phyloP scores from a whole-genome alignment of 495 filamentous ascomycete genomes.

The Penicillium manginii region DNA sequence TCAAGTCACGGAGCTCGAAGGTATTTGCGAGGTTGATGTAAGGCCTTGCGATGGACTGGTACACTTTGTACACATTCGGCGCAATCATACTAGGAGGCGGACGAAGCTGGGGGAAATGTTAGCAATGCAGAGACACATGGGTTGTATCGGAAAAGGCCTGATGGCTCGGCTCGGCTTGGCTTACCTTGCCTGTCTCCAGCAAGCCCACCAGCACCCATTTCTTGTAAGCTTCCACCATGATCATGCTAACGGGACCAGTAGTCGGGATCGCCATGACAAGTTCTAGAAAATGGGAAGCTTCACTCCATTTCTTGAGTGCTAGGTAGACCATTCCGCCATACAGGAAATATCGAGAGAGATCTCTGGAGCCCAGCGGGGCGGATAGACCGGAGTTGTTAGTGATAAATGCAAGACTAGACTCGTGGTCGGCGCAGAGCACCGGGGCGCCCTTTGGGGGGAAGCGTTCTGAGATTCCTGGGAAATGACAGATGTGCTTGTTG shows the following conservation, averaged over 20 bases:
- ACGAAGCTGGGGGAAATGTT: slow-evolving; percentile 33
- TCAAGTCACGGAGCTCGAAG: slow-evolving; percentile 64
- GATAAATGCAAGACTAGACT: slow-evolving; percentile 53
- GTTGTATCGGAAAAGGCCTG: no score
- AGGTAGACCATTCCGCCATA: slow-evolving; percentile 80
- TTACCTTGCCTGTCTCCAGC: slow-evolving; percentile 70
- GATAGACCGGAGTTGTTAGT: slow-evolving; percentile 61
- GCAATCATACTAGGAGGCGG: slow-evolving; percentile 50
- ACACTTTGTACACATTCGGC: slow-evolving; percentile 55
- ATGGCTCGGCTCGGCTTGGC: slow-evolving; percentile 28
- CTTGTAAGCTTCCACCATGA: slow-evolving; percentile 90
- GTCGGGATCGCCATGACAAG: slow-evolving; percentile 68
- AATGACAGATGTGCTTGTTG: slow-evolving; percentile 68
- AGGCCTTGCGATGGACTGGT: slow-evolving; percentile 63
- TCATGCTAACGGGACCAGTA: slow-evolving; percentile 61
- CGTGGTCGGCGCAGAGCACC: slow-evolving; percentile 34
- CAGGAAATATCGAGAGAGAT: slow-evolving; percentile 78
- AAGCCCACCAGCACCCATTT: slow-evolving; percentile 87
- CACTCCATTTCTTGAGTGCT: slow-evolving; percentile 68
- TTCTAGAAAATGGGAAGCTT: slow-evolving; percentile 72
- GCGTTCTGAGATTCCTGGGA: slow-evolving; percentile 50
- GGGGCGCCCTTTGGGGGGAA: slow-evolving; percentile 20
- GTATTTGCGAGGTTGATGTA: slow-evolving; percentile 70
- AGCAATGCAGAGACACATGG: slow-evolving; percentile 6
- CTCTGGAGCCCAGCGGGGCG: slow-evolving; percentile 53